These are phyloP conservation scores for Yarrowia galli DNA, from an alignment of 1,139 yeast species.

Conservation along the genomic window DNA sequence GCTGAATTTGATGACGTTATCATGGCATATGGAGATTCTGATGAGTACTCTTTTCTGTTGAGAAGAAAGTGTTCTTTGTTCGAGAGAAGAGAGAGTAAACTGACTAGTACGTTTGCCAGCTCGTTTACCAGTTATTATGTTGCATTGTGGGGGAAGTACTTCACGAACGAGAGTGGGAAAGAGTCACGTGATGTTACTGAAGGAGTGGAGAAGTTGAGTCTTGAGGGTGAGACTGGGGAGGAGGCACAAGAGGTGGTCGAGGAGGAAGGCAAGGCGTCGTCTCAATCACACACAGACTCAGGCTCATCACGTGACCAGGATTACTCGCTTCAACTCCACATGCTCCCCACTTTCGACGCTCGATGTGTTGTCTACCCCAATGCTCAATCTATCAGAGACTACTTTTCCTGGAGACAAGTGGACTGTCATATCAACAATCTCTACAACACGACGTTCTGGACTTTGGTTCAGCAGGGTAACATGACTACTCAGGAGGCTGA, in stretches of 20 bases:
- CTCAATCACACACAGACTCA: too few species aligned
- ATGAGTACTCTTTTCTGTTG: slow-evolving; percentile 80
- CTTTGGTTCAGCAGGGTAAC: slow-evolving; percentile 73
- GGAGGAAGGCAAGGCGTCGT: too few species aligned
- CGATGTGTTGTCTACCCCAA: slow-evolving; percentile 89
- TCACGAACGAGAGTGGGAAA: slow-evolving; percentile 44
- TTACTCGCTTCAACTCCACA: background rate
- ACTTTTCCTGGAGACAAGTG: slow-evolving; percentile 93
- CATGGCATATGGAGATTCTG: slow-evolving; percentile 93
- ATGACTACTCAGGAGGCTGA: slow-evolving; percentile 82
- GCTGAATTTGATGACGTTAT: slow-evolving; percentile 71
- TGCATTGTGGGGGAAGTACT: slow-evolving; percentile 66
- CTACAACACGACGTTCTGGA: slow-evolving; percentile 94
- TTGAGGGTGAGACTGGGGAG: background rate
- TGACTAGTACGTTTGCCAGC: slow-evolving; percentile 81
- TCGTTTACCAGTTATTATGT: slow-evolving; percentile 80
- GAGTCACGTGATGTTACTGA: background rate
- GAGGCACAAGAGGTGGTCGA: background rate
- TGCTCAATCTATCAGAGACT: slow-evolving; percentile 67
- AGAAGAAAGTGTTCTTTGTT: slow-evolving; percentile 67
- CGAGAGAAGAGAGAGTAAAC: slow-evolving; percentile 81
- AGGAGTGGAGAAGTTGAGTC: background rate
- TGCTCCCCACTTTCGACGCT: slow-evolving; percentile 86
- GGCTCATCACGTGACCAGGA: too few species aligned
- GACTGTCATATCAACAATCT: slow-evolving; percentile 96